Evolutionary conservation across 2,329 filamentous ascomycete species (phyloP).

Genomic region (Fusarium fracticaudum): DNA sequence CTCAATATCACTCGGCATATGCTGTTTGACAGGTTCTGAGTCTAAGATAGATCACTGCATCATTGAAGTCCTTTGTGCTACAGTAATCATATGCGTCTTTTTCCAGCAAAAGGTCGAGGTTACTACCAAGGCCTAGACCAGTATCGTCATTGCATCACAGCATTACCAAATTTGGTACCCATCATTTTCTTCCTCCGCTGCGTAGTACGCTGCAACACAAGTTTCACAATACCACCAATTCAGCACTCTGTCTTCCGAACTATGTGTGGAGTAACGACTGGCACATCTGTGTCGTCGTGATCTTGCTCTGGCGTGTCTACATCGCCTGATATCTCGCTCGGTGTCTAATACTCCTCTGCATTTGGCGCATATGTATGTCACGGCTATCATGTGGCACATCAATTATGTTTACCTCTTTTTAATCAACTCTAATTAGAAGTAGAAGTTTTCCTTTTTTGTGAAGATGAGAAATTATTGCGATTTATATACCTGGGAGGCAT

Average conservation of each 20-base stretch:
- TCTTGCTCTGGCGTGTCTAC: not conserved
- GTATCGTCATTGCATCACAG: too few species aligned
- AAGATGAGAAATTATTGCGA: too few species aligned
- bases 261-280: not conserved
- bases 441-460: accelerated
- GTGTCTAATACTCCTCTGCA: not conserved
- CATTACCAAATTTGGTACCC: not conserved
- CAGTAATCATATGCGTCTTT: too few species aligned
- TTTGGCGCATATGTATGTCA: not conserved
- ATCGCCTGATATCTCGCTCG: not conserved
- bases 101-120: accelerated
- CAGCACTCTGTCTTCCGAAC: not conserved
- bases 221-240: not conserved
- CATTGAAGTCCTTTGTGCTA: not conserved
- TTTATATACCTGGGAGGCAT: not conserved
- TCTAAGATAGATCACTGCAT: not conserved
- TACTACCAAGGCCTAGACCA: too few species aligned
- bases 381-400: not conserved
- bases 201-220: not conserved
- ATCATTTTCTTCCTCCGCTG: not conserved
- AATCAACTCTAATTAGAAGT: accelerated
- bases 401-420: not conserved
- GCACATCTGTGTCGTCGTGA: not conserved
- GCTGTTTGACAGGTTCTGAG: not conserved
- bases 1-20: too few species aligned